These are phyloP conservation scores for Fagopyrum homotropicum DNA, from an alignment of 148 eudicot species.

Conservation along the genomic window DNA sequence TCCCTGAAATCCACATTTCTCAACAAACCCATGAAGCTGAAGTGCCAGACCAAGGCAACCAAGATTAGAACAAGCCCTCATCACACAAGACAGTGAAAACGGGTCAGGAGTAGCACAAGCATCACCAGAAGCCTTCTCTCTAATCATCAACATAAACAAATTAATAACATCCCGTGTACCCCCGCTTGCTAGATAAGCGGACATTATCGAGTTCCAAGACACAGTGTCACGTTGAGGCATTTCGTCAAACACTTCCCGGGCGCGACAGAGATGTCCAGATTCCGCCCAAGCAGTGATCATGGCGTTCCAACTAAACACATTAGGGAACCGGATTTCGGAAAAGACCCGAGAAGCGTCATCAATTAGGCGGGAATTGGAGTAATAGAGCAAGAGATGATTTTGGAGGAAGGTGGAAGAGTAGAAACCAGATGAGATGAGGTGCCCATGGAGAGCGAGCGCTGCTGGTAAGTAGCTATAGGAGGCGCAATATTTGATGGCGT, in stretches of 20 bases:
- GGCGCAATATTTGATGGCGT: conserved; percentile 23
- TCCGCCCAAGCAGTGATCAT: conserved; percentile 24
- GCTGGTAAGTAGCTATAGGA: conserved; percentile 13
- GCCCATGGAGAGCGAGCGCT: conserved; percentile 28
- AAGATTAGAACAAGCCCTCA: conserved; percentile 37
- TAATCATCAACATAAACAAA: conserved; percentile 21
- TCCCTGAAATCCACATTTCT: conserved; percentile 21
- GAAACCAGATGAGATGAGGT: conserved; percentile 26
- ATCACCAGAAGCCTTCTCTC: conserved; percentile 6
- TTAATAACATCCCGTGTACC: conserved; percentile 13
- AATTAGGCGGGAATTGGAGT: conserved; percentile 21
- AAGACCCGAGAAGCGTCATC: conserved; percentile 24
- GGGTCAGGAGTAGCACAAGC: conserved; percentile 19
- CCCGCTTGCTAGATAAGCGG: conserved; percentile 28
- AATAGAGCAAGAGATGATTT: conserved; percentile 27
- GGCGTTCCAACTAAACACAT: conserved; percentile 26
- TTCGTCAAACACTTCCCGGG: conserved; percentile 29
- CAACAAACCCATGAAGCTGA: conserved; percentile 30
- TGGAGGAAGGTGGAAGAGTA: conserved; percentile 27
- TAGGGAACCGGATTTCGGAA: conserved; percentile 17
- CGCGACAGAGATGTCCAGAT: conserved; percentile 16
- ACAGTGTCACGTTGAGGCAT: conserved; percentile 35
- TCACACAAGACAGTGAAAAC: conserved; percentile 25
- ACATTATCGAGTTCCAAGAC: conserved; percentile 38
- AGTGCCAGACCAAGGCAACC: conserved; percentile 19